These are phyloP conservation scores for Coprinellus micaceus DNA, from an alignment of 768 basidiomycete genomes.

Conservation along the genomic window DNA sequence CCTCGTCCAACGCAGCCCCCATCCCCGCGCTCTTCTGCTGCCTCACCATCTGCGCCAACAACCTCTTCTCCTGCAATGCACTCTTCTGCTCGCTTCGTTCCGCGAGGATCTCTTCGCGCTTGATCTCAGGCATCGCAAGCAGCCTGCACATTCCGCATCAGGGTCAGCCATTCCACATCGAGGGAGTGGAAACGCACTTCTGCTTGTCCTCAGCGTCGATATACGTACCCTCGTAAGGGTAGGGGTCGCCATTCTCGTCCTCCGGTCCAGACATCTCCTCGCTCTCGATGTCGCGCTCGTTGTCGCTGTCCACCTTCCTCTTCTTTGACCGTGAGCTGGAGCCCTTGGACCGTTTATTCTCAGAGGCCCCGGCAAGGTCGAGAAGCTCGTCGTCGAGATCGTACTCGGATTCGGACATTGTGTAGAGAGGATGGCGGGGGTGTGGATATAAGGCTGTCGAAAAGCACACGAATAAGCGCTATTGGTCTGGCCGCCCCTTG, in stretches of 20 bases:
- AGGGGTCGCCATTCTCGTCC: conserved; percentile 47
- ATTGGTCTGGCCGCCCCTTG: no score
- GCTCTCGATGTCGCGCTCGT: conserved; percentile 60
- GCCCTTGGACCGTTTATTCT: conserved; percentile 58
- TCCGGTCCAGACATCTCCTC: conserved; percentile 48
- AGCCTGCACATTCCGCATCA: conserved; percentile 45
- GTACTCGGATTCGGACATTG: conserved; percentile 47
- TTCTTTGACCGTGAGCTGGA: conserved; percentile 48
- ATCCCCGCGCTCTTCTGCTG: conserved; percentile 46
- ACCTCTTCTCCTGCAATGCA: conserved; percentile 63
- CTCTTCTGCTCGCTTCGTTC: conserved; percentile 79
- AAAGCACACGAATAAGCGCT: no score
- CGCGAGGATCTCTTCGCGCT: conserved; percentile 84
- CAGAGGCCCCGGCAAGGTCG: conserved; percentile 68
- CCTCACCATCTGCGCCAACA: conserved; percentile 71
- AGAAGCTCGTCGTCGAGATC: conserved; percentile 72
- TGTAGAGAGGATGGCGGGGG: no score
- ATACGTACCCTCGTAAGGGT: conserved; percentile 91
- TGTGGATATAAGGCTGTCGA: background rate
- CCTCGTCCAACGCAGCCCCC: conserved; percentile 33
- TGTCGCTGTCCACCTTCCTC: conserved; percentile 52
- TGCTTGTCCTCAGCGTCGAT: conserved; percentile 79
- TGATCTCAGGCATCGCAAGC: conserved; percentile 76
- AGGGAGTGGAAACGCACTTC: conserved; percentile 48
- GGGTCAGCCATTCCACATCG: background rate